phyloP scores from a whole-genome alignment of 331 rosid species.

The Ulmus americana region DNA sequence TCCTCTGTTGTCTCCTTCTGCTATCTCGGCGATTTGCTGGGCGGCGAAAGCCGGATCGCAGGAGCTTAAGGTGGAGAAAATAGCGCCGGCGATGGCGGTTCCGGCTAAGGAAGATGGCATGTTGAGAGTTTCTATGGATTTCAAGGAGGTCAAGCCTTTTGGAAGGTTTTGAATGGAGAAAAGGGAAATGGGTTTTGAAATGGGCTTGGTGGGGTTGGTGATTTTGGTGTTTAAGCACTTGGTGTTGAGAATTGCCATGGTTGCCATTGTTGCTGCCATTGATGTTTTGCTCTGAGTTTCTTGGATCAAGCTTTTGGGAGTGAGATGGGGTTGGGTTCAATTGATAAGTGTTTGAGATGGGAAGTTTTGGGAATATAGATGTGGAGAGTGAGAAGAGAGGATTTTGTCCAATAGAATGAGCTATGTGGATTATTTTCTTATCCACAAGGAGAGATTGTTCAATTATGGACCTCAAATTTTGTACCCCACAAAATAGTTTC shows the following conservation, averaged over 20 bases:
- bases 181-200: conserved; percentile 43
- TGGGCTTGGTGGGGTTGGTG: conserved; percentile 31
- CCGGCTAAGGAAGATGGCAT: conserved; percentile 38
- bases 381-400: conserved; percentile 26
- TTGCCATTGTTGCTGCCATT: conserved; percentile 75
- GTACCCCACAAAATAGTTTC: conserved; percentile 33
- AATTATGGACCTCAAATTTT: conserved; percentile 37
- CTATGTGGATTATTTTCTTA: conserved; percentile 63
- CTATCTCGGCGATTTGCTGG: conserved; percentile 64
- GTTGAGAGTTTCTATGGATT: conserved; percentile 20
- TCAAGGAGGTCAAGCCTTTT: conserved; percentile 33
- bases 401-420: conserved; percentile 45
- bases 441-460: conserved; percentile 32
- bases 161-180: conserved; percentile 56
- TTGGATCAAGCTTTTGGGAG: background rate
- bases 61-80: conserved; percentile 52
- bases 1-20: conserved; percentile 91
- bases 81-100: conserved; percentile 71
- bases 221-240: conserved; percentile 53
- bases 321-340: conserved; percentile 4
- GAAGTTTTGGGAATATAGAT: conserved; percentile 32
- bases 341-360: conserved; percentile 12
- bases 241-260: conserved; percentile 71
- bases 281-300: conserved; percentile 1
- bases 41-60: conserved; percentile 70